Base-by-base conservation (phyloP, 1,284 basidiomycete genomes). In the Fomitopsis betulina region DNA sequence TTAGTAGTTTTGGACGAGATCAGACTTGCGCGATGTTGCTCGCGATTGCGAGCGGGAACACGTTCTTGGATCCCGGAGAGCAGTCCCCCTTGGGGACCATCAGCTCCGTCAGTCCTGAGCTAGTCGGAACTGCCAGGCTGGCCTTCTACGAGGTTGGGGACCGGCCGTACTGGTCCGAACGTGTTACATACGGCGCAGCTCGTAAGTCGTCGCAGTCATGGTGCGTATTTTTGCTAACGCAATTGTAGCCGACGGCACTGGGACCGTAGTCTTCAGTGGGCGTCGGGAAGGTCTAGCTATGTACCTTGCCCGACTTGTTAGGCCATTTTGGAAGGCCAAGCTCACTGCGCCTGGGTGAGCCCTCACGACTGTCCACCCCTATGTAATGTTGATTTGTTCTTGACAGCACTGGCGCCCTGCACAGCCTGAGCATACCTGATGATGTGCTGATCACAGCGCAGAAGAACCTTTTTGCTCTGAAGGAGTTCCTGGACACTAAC, bases 21-120 rank as follows among this genome's bases (percentile, higher is more conserved):
- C 91, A 97, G 69, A 90, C 91, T 1, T 96, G 93, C 67, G 89
- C 93, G 13, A 96, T 96, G 87, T 83, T 94, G n/a, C 79, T 97
- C 13, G 90, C 86, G 15, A 83, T 83, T 56, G 87, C 89, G 2
- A 82, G 86, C 63, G 89, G 89, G 33, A 92, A 91, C 66, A 86
- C 85, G 0, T 91, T 87, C 73, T 70, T 91, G 57, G 84, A 87
- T 62, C 70, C 76, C 27, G 72, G 73, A 33, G 81, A 84, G 55
- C 74, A 76, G 55, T 72, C 78, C 23, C 69, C 75, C n/a, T 66
- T 78, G 21, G 82, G 81, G 21, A 77, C 73, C 4, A 74, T 88
- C 55, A 77, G 74, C 45, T 77, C 76, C 23, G 72, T 86, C 32
- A 81, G 76, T 58, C 75, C 85, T 3, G 88, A 91, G 47, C 74